Evolutionary conservation across 306 rosid species (phyloP).

Genomic region (Prunus fruticosa): DNA sequence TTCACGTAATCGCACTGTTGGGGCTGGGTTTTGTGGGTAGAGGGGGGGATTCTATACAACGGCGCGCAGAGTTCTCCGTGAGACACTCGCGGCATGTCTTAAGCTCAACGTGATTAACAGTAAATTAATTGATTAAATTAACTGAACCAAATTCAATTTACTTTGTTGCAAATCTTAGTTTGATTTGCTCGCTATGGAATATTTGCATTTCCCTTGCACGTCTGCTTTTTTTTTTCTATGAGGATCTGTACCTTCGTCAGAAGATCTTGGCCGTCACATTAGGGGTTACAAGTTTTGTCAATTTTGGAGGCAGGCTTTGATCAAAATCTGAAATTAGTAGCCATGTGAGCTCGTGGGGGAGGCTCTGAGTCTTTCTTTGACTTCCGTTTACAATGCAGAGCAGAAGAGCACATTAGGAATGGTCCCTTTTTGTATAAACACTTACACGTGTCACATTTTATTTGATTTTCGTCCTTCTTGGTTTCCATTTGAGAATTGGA

Average conservation of each 20-base stretch:
- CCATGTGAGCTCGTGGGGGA: neutral
- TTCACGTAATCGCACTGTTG: neutral
- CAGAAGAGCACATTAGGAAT: too few relatives aligned
- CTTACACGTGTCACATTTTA: neutral
- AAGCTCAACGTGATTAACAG: slow-evolving; percentile 16
- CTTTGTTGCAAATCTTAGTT: neutral
- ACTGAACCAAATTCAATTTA: neutral
- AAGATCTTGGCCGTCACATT: slow-evolving; percentile 8
- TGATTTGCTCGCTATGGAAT: neutral
- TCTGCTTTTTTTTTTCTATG: neutral
- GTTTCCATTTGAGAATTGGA: neutral
- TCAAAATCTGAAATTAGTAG: neutral
- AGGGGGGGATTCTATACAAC: slow-evolving; percentile 19
- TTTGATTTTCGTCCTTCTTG: too few relatives aligned
- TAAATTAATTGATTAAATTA: neutral
- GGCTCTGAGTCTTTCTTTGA: neutral
- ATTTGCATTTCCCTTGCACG: neutral
- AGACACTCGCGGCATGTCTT: slow-evolving; percentile 37
- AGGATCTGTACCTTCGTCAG: neutral
- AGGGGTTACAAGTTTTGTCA: neutral
- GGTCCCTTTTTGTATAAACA: neutral
- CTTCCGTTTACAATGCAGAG: neutral
- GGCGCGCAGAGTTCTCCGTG: slow-evolving; percentile 42
- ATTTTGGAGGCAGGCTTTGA: neutral
- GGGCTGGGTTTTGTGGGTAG: neutral